Base-by-base conservation (phyloP, 257 asterid genomes). In the Cinchona pubescens region DNA sequence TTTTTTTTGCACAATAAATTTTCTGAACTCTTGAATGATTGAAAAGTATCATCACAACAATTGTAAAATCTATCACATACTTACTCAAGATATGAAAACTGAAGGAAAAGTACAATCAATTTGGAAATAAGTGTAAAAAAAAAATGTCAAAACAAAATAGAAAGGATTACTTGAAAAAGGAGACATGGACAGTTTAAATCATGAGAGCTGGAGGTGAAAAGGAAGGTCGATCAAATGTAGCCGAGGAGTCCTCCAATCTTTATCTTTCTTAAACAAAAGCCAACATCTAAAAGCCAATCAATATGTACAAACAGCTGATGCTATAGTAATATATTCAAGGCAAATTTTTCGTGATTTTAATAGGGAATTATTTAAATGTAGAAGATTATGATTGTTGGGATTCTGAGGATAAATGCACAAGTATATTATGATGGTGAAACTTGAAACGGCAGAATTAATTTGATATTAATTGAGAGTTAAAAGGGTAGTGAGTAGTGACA, bases 351-450 rank as follows among this genome's bases (percentile, higher is more conserved):
- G 0, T 27, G 37, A 65, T 59, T 65, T 32, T 16, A 53, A 53
- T 3, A 53, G 59, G 27, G 29, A 53, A 66, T 23, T 53, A 8
- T 38, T 67, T 56, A 38, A 77, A 30, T 43, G 65, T 62, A 11
- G 67, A 59, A 70, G 80, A 77, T 61, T 77, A 53, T 64, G 73
- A 55, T 79, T 74, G 79, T 48, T 79, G 63, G 73, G 78, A 79
- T 74, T 62, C 76, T 49, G 68, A 80, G 32, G 23, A 40, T 67
- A 45, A 73, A 43, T 76, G 34, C 42, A 13, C 8, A 0, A 45
- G 75, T 71, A 45, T 43, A 40, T 58, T 59, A 29, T 13, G 76
- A 43, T 18, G 1, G 45, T 48, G 67, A 73, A 43, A 51, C 60
- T n/a, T 73, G 58, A 69, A 27, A 42, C 82, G 73, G 77, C 71